Base-by-base conservation (phyloP, 108 stramenopile genomes). In the Cyclostephanos invisitatus region DNA sequence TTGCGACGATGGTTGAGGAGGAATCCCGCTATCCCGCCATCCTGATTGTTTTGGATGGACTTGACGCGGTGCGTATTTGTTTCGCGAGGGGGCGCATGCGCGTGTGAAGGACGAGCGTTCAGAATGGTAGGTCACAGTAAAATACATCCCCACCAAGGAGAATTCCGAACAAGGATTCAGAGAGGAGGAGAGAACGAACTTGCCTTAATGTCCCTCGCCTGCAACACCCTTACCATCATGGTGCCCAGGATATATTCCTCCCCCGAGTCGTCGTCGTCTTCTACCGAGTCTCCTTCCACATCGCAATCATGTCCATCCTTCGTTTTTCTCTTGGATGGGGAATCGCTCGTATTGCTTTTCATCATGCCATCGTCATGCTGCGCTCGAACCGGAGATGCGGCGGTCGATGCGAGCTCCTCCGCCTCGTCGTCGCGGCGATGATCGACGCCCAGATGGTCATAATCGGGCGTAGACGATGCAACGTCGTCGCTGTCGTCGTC, bases 211-310 rank as follows among this genome's bases (percentile, higher is more conserved):
- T 89, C 77, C 62, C 88, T 76, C 9, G 90, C 93, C 20, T 89
- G 89, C 46, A 91, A 85, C 56, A 94, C 89, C 35, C 93, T 80
- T 10, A 91, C 87, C 61, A 94, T 77, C 38, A 94, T 53, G 2
- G 91, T 94, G 8, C 93, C 93, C 62, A 94, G 68, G 55, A 94
- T 90, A 56, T 94, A 91, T 47, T 90, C 74, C 12, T 68, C 77
- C 42, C 61, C 77, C 5, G 20, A 35, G 47, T 72, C 59, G 2
- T 50, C 65, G 7, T 49, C 64, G 35, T 59, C 29, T 50, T 60
- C 64, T 4, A 17, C 32, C 8, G 27, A 53, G n/a, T 28, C 32
- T 18, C 38, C 62, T 32, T 0, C 15, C 15, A 28, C 24, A 54
- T 64, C 44, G 11, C 27, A 15, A 71, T 36, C 28, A 7, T 37